Evolutionary conservation across 331 rosid species (phyloP).

Genomic region (Telfairia occidentalis): DNA sequence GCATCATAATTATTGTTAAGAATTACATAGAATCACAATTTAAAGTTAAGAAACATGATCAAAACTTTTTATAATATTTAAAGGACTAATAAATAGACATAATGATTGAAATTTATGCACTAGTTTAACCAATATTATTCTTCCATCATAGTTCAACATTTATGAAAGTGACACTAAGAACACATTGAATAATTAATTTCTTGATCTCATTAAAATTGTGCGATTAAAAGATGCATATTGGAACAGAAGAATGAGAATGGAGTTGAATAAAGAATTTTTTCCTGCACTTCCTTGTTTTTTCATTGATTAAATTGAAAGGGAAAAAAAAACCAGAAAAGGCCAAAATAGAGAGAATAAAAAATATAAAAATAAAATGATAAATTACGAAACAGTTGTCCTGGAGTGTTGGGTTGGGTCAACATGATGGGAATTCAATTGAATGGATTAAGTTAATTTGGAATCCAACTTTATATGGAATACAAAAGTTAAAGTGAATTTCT

Average conservation of each 20-base stretch:
- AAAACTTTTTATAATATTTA: no score
- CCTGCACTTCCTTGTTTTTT: neutral
- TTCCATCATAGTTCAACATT: no score
- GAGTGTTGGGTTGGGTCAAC: neutral
- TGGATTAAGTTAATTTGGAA: conserved; percentile 7
- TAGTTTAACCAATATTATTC: no score
- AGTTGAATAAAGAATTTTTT: neutral
- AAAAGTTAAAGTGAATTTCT: neutral
- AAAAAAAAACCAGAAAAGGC: neutral
- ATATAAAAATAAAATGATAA: neutral
- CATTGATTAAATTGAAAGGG: neutral
- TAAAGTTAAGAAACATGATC: no score
- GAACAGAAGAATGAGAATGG: neutral
- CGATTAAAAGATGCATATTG: neutral
- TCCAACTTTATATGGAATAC: neutral
- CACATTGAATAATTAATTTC: neutral
- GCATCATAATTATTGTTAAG: no score
- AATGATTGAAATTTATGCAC: no score
- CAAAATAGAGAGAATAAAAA: neutral
- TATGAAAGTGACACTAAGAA: neutral
- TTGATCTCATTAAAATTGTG: neutral
- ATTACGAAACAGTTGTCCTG: neutral
- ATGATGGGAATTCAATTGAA: neutral
- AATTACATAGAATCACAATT: no score
- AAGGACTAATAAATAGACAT: no score